Conservation (phyloP, 140 eudicot species). For the Artemisia princeps region DNA sequence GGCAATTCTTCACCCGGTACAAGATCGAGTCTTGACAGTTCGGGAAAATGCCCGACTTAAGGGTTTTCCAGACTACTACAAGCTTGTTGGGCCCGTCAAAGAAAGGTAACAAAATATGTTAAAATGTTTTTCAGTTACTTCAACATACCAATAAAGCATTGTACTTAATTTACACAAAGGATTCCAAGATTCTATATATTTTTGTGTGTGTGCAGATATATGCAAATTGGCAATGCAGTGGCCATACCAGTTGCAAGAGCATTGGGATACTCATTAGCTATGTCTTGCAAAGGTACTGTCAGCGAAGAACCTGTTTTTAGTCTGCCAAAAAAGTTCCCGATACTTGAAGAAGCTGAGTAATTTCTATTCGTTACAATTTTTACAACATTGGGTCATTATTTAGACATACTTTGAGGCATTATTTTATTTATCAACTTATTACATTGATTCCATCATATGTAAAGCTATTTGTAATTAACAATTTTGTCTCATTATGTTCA, state of each 20-base stretch:
- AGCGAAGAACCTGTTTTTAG: conserved; percentile 32
- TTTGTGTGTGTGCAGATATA: conserved; percentile 34
- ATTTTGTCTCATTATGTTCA: no score
- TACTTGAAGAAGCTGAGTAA: conserved; percentile 20
- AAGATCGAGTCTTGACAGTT: conserved; percentile 54
- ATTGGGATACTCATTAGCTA: conserved; percentile 52
- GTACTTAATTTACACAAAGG: no score
- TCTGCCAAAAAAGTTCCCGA: conserved; percentile 44
- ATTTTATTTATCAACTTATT: background rate
- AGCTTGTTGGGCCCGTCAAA: conserved; percentile 51
- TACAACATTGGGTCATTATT: background rate
- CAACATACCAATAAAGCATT: no score
- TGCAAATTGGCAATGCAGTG: conserved; percentile 89
- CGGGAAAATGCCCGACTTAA: conserved; percentile 68
- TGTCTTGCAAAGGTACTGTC: conserved; percentile 41
- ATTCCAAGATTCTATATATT: background rate
- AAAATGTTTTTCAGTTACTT: no score
- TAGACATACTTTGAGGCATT: background rate
- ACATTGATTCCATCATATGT: no score
- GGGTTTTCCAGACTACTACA: conserved; percentile 47
- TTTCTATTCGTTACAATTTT: background rate
- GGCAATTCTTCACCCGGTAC: conserved; percentile 58
- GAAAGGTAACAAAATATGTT: conserved; percentile 33
- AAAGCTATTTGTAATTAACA: no score
- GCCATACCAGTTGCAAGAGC: conserved; percentile 85